Conservation (phyloP, 2,329 filamentous ascomycete genomes). For the Achaetomium macrosporum region DNA sequence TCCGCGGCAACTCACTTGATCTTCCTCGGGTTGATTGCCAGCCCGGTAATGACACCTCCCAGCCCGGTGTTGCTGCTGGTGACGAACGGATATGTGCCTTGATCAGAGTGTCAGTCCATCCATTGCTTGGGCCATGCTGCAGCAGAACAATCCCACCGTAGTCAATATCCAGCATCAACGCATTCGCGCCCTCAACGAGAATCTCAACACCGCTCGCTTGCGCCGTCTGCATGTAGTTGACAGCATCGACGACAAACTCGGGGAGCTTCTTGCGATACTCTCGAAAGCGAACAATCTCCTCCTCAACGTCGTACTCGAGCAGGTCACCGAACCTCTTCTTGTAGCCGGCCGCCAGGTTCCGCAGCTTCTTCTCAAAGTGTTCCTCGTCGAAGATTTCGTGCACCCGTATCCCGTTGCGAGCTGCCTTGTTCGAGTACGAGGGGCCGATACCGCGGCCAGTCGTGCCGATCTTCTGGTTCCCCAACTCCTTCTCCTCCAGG, state of each 20-base stretch:
- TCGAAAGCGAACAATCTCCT: slow-evolving; percentile 59
- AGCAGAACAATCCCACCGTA: slow-evolving; percentile 31
- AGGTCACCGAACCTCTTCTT: slow-evolving; percentile 58
- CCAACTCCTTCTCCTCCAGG: slow-evolving; percentile 53
- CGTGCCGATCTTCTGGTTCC: slow-evolving; percentile 38
- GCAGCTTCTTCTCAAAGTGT: slow-evolving; percentile 60
- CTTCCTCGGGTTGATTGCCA: slow-evolving; percentile 55
- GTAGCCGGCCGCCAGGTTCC: slow-evolving; percentile 55
- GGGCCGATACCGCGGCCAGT: slow-evolving; percentile 33
- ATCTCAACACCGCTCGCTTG: slow-evolving; percentile 55
- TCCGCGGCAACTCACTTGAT: slow-evolving; percentile 33
- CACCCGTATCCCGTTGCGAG: slow-evolving; percentile 58
- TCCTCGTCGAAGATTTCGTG: slow-evolving; percentile 62
- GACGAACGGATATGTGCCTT: slow-evolving; percentile 34
- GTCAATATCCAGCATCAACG: slow-evolving; percentile 61
- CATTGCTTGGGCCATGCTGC: not conserved
- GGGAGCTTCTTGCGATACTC: slow-evolving; percentile 52
- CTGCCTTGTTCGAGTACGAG: slow-evolving; percentile 26
- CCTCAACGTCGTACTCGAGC: slow-evolving; percentile 57
- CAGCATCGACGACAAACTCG: slow-evolving; percentile 60
- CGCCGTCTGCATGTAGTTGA: slow-evolving; percentile 56
- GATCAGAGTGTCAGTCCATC: slow-evolving; percentile 18
- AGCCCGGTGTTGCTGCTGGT: slow-evolving; percentile 56
- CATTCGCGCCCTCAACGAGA: slow-evolving; percentile 62
- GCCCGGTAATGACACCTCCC: slow-evolving; percentile 57